Percentiles rank a stretch among this genome's conserved stretches.
phyloP scores from a whole-genome alignment of 768 basidiomycete genomes.

The Pulveroboletus sp. region DNA sequence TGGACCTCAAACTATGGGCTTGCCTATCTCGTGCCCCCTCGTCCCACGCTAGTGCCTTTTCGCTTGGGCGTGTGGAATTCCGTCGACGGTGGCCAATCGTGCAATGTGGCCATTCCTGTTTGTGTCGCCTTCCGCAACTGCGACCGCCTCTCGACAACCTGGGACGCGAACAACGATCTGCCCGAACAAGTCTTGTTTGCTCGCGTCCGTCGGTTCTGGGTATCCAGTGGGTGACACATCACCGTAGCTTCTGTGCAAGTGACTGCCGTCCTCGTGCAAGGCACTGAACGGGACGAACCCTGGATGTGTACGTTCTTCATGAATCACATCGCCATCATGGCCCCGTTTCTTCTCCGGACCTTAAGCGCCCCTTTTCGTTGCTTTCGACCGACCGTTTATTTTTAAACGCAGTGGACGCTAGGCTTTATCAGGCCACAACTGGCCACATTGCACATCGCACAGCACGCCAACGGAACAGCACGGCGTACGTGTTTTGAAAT shows the following conservation, averaged over 20 bases:
- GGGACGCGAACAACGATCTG: background rate
- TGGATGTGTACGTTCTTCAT: slow-evolving; percentile 15
- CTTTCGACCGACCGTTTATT: background rate
- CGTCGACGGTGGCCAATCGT: no score
- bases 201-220: background rate
- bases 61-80: background rate
- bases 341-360: slow-evolving; percentile 25
- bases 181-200: background rate
- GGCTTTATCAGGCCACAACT: slow-evolving; percentile 7
- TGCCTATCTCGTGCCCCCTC: background rate
- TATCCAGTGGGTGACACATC: background rate
- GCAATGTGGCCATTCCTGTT: background rate
- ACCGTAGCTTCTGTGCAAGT: slow-evolving; percentile 1
- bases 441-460: slow-evolving; percentile 13
- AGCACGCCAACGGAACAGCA: slow-evolving; percentile 20
- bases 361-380: slow-evolving; percentile 29
- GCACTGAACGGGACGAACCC: slow-evolving; percentile 12
- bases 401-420: slow-evolving; percentile 3
- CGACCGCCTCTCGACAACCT: background rate
- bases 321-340: background rate
- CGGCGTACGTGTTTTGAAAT: slow-evolving; percentile 3
- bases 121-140: background rate
- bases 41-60: slow-evolving; percentile 1
- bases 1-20: background rate
- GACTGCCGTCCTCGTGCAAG: slow-evolving; percentile 12